A percentile compares a stretch with the other conserved stretches of the same genome.
These are phyloP conservation scores for Suillus clintonianus DNA, from an alignment of 768 basidiomycete species.

Conservation along the genomic window DNA sequence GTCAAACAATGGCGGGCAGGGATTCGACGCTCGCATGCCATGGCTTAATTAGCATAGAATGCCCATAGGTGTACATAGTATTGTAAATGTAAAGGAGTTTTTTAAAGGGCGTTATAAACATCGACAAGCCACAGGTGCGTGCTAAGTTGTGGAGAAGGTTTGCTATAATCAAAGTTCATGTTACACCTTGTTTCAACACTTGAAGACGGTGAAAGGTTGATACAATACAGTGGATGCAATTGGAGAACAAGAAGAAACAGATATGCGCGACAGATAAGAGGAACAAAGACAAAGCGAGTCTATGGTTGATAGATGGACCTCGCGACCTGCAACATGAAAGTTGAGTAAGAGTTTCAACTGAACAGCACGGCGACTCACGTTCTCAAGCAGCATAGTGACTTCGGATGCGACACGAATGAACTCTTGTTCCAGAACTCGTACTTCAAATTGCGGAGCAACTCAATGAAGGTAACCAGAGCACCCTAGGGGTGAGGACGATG, in stretches of 20 bases:
- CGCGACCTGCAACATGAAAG: conserved; percentile 57
- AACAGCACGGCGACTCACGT: conserved; percentile 50
- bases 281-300: conserved; percentile 61
- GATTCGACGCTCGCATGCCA: conserved; percentile 48
- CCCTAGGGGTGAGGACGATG: conserved; percentile 98
- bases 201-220: conserved; percentile 52
- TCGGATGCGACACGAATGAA: conserved; percentile 85
- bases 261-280: conserved; percentile 83
- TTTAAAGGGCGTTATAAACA: conserved; percentile 11
- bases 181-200: conserved; percentile 61
- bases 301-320: conserved; percentile 77
- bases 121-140: not conserved
- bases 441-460: conserved; percentile 86
- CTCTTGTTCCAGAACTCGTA: conserved; percentile 92
- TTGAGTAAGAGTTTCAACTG: conserved; percentile 10
- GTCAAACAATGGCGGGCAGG: conserved; percentile 36
- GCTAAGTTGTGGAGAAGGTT: conserved; percentile 5
- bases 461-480: conserved; percentile 89
- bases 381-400: conserved; percentile 82
- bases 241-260: conserved; percentile 50
- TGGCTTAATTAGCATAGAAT: conserved; percentile 46
- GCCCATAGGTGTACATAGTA: conserved; percentile 33
- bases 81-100: conserved; percentile 29
- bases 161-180: conserved; percentile 46
- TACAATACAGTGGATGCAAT: conserved; percentile 84